phyloP scores from a whole-genome alignment of 768 basidiomycete species.

The Tulasnella sp. region DNA sequence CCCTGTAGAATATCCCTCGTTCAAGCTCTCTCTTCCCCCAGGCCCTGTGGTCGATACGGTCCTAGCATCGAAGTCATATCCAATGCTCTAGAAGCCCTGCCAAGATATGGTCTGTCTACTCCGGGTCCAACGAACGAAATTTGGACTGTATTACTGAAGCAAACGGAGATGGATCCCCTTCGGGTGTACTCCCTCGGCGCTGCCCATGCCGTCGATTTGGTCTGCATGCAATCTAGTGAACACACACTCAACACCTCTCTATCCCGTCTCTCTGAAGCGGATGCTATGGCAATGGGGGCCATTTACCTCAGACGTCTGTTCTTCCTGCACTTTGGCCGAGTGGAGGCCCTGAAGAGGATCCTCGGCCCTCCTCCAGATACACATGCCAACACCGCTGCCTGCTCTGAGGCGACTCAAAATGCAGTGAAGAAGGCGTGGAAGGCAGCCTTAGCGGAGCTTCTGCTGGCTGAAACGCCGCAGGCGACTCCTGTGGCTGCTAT shows the following conservation, averaged over 20 bases:
- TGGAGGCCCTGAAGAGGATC: conserved; percentile 74
- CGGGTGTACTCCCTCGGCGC: conserved; percentile 71
- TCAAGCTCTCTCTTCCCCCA: background rate
- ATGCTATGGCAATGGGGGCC: conserved; percentile 65
- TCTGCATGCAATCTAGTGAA: conserved; percentile 70
- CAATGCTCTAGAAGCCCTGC: conserved; percentile 53
- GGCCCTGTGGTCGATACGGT: conserved; percentile 22
- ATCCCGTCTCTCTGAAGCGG: conserved; percentile 62
- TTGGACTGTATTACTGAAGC: conserved; percentile 49
- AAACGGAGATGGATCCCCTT: conserved; percentile 64
- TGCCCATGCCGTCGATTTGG: conserved; percentile 58
- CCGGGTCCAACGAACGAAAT: conserved; percentile 3
- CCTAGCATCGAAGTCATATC: conserved; percentile 52
- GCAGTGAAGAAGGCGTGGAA: conserved; percentile 22
- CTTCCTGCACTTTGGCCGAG: conserved; percentile 76
- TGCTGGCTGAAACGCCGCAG: background rate
- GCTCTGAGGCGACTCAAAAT: conserved; percentile 15
- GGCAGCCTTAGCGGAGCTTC: conserved; percentile 20
- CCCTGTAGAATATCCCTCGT: background rate
- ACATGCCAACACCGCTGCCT: background rate
- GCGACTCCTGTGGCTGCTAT: background rate
- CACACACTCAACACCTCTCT: conserved; percentile 68
- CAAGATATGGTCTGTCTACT: conserved; percentile 53
- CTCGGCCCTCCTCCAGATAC: conserved; percentile 35
- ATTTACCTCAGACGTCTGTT: conserved; percentile 76